These are phyloP conservation scores for Trichoderma hamatum DNA, from an alignment of 2,329 filamentous ascomycete genomes.

Conservation along the genomic window DNA sequence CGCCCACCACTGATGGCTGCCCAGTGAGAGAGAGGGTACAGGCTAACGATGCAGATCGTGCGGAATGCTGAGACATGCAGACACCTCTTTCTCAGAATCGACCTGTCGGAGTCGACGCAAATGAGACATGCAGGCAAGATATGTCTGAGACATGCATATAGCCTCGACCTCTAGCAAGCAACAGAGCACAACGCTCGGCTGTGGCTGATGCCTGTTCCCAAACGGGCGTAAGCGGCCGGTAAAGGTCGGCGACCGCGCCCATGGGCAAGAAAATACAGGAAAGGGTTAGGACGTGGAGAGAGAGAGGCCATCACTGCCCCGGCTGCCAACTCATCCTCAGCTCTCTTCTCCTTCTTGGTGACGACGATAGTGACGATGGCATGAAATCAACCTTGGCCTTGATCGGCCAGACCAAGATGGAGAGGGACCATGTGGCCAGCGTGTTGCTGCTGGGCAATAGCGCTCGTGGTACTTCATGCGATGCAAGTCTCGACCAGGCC, in stretches of 20 bases:
- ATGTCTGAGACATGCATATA: slow-evolving; percentile 42
- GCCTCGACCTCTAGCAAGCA: slow-evolving; percentile 19
- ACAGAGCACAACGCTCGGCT: slow-evolving; percentile 26
- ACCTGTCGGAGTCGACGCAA: slow-evolving; percentile 41
- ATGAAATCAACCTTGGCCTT: not conserved
- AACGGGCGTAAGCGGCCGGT: slow-evolving; percentile 22
- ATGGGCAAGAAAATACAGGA: not conserved
- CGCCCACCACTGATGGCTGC: slow-evolving; percentile 14
- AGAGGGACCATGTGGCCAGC: slow-evolving; percentile 1
- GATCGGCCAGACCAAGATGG: not conserved
- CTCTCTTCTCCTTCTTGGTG: not conserved
- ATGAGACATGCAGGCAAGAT: slow-evolving; percentile 43
- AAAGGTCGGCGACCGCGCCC: slow-evolving; percentile 7
- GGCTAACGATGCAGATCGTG: slow-evolving; percentile 24
- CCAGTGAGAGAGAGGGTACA: slow-evolving; percentile 14
- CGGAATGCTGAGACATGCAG: slow-evolving; percentile 33
- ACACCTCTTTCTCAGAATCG: slow-evolving; percentile 36
- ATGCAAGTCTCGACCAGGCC: not conserved
- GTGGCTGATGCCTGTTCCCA: slow-evolving; percentile 20
- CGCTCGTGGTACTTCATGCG: not conserved
- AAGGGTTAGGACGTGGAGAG: not conserved
- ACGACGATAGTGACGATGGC: not conserved
- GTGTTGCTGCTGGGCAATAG: not conserved
- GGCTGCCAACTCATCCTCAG: not conserved
- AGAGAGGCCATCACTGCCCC: not conserved